phyloP scores from a whole-genome alignment of 2,329 filamentous ascomycete species.

The Pleurostoma richardsiae region DNA sequence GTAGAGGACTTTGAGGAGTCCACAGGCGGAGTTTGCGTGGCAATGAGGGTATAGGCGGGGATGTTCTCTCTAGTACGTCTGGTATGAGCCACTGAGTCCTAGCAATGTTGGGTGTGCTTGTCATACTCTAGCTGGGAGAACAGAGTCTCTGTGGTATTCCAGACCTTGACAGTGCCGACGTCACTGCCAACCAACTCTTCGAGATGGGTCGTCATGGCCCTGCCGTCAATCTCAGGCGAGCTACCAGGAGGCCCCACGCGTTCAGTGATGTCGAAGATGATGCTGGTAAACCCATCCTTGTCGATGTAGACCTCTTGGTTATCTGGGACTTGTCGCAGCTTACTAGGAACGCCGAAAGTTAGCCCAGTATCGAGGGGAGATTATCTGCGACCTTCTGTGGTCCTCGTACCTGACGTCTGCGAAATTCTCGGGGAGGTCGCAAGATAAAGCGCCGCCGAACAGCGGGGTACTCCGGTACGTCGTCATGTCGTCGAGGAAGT shows the following conservation, averaged over 20 bases:
- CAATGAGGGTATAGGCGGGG: conserved; percentile 65
- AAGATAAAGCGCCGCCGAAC: conserved; percentile 68
- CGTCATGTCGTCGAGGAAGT: not conserved
- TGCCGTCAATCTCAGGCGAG: conserved; percentile 59
- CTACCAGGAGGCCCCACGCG: conserved; percentile 57
- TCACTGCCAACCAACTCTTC: conserved; percentile 65
- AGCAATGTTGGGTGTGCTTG: not conserved
- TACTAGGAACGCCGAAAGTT: conserved; percentile 34
- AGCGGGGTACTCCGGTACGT: conserved; percentile 53
- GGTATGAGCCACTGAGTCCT: not conserved
- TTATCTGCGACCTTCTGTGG: not conserved
- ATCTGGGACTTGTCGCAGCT: conserved; percentile 71
- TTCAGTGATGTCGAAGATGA: conserved; percentile 89
- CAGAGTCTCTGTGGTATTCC: conserved; percentile 58
- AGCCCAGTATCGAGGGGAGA: not conserved
- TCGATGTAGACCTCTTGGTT: conserved; percentile 94
- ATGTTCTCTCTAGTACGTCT: conserved; percentile 23
- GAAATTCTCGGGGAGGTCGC: conserved; percentile 63
- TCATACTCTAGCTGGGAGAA: conserved; percentile 51
- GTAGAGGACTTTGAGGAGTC: conserved; percentile 25
- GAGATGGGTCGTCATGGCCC: conserved; percentile 63
- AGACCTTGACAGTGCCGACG: conserved; percentile 58
- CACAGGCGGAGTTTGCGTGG: conserved; percentile 49
- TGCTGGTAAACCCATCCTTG: conserved; percentile 73
- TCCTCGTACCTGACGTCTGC: conserved; percentile 65